Evolutionary conservation across 768 basidiomycete genomes (phyloP).

Genomic region (Hygrocybe punicea): DNA sequence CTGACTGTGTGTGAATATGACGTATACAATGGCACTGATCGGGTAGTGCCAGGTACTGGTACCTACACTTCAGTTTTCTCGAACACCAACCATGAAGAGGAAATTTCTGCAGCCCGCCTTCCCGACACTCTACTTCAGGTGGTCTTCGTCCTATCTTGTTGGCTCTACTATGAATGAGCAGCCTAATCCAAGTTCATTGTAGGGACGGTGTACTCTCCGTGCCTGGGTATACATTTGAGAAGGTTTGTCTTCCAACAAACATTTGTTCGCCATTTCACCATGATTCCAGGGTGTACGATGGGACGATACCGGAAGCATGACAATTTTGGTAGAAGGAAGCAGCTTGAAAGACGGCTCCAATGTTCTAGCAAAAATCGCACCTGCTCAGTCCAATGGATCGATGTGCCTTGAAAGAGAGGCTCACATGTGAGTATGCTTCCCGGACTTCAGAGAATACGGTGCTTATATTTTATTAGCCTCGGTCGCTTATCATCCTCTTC

Average conservation of each 20-base stretch:
- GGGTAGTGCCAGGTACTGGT: background rate
- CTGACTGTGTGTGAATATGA: constrained; percentile 13
- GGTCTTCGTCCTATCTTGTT: no score
- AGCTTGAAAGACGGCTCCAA: constrained; percentile 67
- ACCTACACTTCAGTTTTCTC: background rate
- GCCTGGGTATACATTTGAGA: constrained; percentile 72
- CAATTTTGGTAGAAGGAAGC: constrained; percentile 62
- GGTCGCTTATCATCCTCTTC: constrained; percentile 46
- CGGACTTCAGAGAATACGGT: no score
- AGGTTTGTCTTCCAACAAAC: constrained; percentile 36
- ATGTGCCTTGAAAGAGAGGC: constrained; percentile 71
- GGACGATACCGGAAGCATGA: constrained; percentile 73
- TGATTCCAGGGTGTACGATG: constrained; percentile 53
- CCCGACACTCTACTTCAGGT: constrained; percentile 53
- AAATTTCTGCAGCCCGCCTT: constrained; percentile 57
- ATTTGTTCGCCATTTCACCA: background rate
- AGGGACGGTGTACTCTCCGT: constrained; percentile 55
- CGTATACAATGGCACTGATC: constrained; percentile 9
- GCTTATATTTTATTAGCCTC: constrained; percentile 36
- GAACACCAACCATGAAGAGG: constrained; percentile 41
- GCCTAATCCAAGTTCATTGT: background rate
- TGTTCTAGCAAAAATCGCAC: constrained; percentile 70
- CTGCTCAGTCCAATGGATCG: constrained; percentile 67
- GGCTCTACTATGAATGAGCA: background rate
- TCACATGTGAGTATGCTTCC: constrained; percentile 52